Base-by-base conservation (phyloP, 2,329 filamentous ascomycete genomes). In the Endoconidiophora polonica region DNA sequence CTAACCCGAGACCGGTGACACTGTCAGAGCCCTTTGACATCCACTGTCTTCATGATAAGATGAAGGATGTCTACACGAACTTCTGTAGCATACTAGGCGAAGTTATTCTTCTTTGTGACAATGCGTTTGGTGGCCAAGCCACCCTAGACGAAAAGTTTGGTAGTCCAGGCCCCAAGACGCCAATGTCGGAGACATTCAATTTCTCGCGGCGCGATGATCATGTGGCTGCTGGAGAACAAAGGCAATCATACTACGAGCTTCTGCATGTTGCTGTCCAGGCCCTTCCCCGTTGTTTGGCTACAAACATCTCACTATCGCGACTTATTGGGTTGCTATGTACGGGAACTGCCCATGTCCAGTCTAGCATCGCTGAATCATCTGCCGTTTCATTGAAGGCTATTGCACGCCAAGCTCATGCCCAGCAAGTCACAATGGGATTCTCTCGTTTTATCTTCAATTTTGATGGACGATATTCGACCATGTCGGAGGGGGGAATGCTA, bases 371-470 rank as follows among this genome's bases (percentile, higher is more conserved):
- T 1, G 76, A 79, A 41, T 95, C 91, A 0, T 96, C 93, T 1
- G 85, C 87, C 2, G 83, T 88, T 57, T 95, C 91, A 1, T 66
- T 98, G 14, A 96, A 95, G 62, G 90, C 90, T 0, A 98, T 98
- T 58, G 91, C 93, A 9, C 76, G 85, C 29, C 91, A 98, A 59
- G 85, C 83, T 5, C 84, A 94, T 64, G 88, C 91, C 0, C 87
- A 98, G 57, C 85, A 91, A 62, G 91, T 98, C 2, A 94, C 88
- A 0, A 94, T 93, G 65, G 90, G 91, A 0, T 98, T 98, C 65
- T 86, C 91, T 37, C 76, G 88, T 23, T 98, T 96, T 65, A 98
- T 98, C 48, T 98, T 98, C 68, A 94, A 91, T 57, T 98, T 96
- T 62, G 93, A 98, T 62, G 88, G 94, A 57, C 80, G 88, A 22